Evolutionary conservation across 2,329 filamentous ascomycete species (phyloP).

Genomic region (Xylariaceae sp.): DNA sequence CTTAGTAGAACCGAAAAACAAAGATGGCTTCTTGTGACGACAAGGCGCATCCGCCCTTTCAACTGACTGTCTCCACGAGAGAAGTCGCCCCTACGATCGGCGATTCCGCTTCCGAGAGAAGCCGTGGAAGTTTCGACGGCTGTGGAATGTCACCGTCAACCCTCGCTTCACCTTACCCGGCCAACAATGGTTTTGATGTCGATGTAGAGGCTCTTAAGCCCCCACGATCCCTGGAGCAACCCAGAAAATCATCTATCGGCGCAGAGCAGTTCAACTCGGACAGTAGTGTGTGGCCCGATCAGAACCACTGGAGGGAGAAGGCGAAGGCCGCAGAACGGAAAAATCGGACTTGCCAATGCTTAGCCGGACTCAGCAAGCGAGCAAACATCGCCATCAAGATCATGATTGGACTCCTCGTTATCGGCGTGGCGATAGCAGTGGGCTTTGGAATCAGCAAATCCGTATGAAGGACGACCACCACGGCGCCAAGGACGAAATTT

Average conservation of each 20-base stretch:
- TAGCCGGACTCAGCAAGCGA: slow-evolving; percentile 49
- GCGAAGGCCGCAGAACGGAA: slow-evolving; percentile 52
- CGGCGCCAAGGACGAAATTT: background rate
- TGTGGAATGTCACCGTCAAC: slow-evolving; percentile 38
- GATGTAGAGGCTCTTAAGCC: slow-evolving; percentile 52
- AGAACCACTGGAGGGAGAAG: slow-evolving; percentile 56
- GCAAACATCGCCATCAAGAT: slow-evolving; percentile 52
- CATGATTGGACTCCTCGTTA: slow-evolving; percentile 46
- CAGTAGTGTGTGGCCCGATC: slow-evolving; percentile 55
- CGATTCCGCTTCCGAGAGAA: slow-evolving; percentile 17
- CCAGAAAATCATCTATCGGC: slow-evolving; percentile 33
- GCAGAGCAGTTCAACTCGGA: slow-evolving; percentile 39
- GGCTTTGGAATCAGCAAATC: slow-evolving; percentile 59
- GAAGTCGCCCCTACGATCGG: slow-evolving; percentile 14
- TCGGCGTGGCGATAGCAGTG: slow-evolving; percentile 50
- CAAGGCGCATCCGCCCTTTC: slow-evolving; percentile 16
- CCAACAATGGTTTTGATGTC: slow-evolving; percentile 49
- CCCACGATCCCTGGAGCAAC: slow-evolving; percentile 34
- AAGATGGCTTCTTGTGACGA: slow-evolving; percentile 18
- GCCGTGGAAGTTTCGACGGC: slow-evolving; percentile 28
- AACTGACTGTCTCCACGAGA: slow-evolving; percentile 22
- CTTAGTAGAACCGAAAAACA: background rate
- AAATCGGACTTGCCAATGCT: slow-evolving; percentile 45
- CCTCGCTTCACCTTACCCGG: slow-evolving; percentile 38
- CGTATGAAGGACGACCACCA: slow-evolving; percentile 42